Base-by-base conservation (phyloP, 371 early-diverging fungal genomes). In the Mortierella sp. region DNA sequence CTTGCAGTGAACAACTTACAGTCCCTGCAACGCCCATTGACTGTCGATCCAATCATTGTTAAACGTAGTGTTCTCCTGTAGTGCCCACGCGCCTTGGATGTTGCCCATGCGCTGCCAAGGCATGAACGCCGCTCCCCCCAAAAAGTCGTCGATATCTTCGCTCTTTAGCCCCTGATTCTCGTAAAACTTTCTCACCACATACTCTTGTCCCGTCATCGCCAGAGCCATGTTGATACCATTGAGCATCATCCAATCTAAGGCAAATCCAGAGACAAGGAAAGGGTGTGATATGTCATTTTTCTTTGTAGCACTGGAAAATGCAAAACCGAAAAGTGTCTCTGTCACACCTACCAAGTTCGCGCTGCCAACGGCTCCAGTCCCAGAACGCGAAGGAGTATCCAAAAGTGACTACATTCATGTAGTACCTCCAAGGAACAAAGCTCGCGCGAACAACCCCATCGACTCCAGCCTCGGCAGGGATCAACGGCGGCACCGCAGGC, bases 21-120 rank as follows among this genome's bases (percentile, higher is more conserved):
- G 79, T 48, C 61, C 69, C 31, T 86, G 86, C 21, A 86, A 70
- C 24, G 72, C 79, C 86, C 86, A 86, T 61, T 86, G 86, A 34
- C 76, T 79, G 24, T 82, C 86, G 26, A 81, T 81, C 82, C 82
- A 86, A 24, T 79, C 74, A 44, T 81, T 69, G 64, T 86, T 86
- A 69, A 72, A 79, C 3, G 50, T 74, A 0, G 72, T 79, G 28
- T 77, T 77, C 31, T 76, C 72, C 16, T 67, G 46, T 28, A 73
- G 57, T 19, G 69, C 70, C 86, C 86, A 86, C 0, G 82, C 77
- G 11, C 86, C 86, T 46, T 86, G 82, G 19, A 79, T 51, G 54
- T 86, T 86, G 51, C 86, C 86, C 86, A 86, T 86, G 3, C 86
- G 82, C 61, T 86, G 86, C 86, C 86, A 86, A 11, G 86, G 79